Base-by-base conservation (phyloP, 345 rosid genomes). In the Arabidopsis suecica region DNA sequence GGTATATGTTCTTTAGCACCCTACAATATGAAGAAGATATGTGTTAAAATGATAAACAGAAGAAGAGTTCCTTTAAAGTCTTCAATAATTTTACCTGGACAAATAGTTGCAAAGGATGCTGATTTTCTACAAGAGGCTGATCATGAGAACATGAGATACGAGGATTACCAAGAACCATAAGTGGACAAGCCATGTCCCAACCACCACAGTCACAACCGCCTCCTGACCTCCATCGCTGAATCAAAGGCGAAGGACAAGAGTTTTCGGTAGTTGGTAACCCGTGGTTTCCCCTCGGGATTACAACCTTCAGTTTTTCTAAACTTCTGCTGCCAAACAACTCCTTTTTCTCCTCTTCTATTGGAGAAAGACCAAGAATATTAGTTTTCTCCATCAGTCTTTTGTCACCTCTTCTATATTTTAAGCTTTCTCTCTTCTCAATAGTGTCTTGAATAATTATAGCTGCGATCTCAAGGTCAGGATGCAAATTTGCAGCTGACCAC, bases 171-270 rank as follows among this genome's bases (percentile, higher is more conserved):
- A 96, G 44, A 70, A 91, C 87, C 22, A 83, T 76, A 40, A 96
- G 94, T 28, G 98, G 92, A 63, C 99, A 96, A 34, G 81, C 94
- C 98, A 93, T 93, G 78, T 96, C 99, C 99, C 99, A 96, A 78
- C 98, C 99, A 74, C 99, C 98, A 69, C 99, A 96, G 62, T 96
- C 99, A 76, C 99, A 96, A 42, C 95, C 90, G 72, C 99, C 99
- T 3, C 99, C 97, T 3, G 77, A 68, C 61, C 97, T 93, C 97
- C 97, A 96, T 78, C 99, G 82, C 66, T 91, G 85, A 32, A 90
- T 89, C 82, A 96, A 79, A 14, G 96, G 83, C 6, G 87, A 89
- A 64, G 97, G 98, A 61, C 89, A 87, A 14, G 2, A 41, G 74
- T 78, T 79, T 63, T 84, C 85, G 38, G 71, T 69, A 61, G 41